Conservation (phyloP, 2,329 filamentous ascomycete species). For the Triangularia verruculosa region DNA sequence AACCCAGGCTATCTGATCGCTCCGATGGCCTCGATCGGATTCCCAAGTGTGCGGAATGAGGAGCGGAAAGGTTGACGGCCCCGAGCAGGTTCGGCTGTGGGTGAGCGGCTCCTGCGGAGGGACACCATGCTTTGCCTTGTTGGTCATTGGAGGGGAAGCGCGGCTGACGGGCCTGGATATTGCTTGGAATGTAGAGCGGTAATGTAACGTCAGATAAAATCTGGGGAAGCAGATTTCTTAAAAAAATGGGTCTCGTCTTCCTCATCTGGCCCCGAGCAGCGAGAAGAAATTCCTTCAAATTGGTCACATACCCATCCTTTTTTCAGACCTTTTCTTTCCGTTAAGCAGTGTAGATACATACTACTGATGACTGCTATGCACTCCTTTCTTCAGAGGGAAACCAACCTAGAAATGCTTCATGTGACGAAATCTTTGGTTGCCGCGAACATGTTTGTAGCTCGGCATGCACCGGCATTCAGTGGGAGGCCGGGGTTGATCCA, state of each 20-base stretch:
- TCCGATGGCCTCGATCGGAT: background rate
- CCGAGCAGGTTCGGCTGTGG: background rate
- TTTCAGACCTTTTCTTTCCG: too few relatives aligned
- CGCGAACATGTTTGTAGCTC: background rate
- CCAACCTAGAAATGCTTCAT: background rate
- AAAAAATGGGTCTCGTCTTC: background rate
- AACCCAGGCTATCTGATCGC: constrained; percentile 2
- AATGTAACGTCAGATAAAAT: background rate
- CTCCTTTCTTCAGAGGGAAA: too few relatives aligned
- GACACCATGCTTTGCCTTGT: background rate
- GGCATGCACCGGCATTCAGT: constrained; percentile 17
- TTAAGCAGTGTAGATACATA: too few relatives aligned
- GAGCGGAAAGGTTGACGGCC: constrained; percentile 1
- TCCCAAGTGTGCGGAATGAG: background rate
- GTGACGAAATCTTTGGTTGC: background rate
- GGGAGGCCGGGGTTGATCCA: background rate
- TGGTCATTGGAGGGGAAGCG: background rate
- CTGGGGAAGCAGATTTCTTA: background rate
- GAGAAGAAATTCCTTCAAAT: too few relatives aligned
- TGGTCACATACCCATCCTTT: too few relatives aligned
- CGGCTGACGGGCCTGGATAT: background rate
- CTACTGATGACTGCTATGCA: too few relatives aligned
- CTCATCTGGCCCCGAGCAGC: background rate
- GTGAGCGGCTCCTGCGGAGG: background rate
- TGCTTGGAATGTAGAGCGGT: background rate